Percentiles rank a stretch among this genome's conserved stretches.
Evolutionary conservation across 2,329 filamentous ascomycete genomes (phyloP).

Genomic region (Colletotrichum theobromicola): DNA sequence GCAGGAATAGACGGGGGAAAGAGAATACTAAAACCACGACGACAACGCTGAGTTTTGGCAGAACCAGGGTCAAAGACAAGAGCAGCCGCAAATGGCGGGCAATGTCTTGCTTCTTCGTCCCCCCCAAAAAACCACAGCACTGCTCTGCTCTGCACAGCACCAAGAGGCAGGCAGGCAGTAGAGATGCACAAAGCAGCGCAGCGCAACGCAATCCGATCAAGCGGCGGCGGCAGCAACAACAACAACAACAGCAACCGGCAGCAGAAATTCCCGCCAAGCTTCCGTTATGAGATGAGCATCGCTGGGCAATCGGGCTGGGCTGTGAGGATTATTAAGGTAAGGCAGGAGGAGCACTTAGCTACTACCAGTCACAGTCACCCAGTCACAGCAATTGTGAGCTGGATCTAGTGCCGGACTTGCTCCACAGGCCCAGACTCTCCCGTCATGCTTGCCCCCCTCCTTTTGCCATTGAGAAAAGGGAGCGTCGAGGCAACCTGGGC

Average conservation of each 20-base stretch:
- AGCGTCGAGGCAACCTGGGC: not conserved
- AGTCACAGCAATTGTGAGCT: not conserved
- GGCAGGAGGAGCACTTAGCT: not conserved
- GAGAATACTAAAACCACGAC: not conserved
- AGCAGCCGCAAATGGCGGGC: not conserved
- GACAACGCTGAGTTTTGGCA: not conserved
- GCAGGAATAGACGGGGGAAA: not conserved
- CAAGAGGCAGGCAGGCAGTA: not conserved
- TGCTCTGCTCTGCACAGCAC: not conserved
- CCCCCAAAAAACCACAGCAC: not conserved
- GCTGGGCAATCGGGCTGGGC: not conserved
- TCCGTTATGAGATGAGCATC: not conserved
- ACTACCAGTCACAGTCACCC: not conserved
- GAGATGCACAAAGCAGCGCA: not conserved
- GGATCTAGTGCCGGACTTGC: slow-evolving; percentile 7
- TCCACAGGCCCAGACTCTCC: slow-evolving; percentile 13
- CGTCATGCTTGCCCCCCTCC: not conserved
- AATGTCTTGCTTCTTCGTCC: not conserved
- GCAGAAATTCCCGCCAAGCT: not conserved
- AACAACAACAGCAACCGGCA: not conserved
- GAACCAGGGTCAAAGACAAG: not conserved
- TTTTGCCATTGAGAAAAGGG: not conserved
- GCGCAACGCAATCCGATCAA: not conserved
- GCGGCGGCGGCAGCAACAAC: not conserved
- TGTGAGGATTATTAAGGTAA: slow-evolving; percentile 14